Percentiles rank a stretch among this genome's conserved stretches.
phyloP scores from a whole-genome alignment of 2,329 filamentous ascomycete genomes.

The Colletotrichum spinosum region DNA sequence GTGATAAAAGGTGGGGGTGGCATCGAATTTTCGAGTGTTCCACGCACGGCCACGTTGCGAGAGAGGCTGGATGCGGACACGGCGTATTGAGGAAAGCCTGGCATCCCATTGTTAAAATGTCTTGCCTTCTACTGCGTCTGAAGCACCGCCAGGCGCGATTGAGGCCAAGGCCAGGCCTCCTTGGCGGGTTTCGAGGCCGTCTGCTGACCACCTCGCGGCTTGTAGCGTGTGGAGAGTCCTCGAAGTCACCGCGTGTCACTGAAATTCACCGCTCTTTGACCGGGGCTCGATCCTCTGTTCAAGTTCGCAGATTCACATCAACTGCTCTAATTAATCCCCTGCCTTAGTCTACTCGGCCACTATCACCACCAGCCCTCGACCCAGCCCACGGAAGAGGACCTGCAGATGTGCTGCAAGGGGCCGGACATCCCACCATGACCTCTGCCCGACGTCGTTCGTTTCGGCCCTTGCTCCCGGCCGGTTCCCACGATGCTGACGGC shows the following conservation, averaged over 20 bases:
- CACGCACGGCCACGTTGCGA: constrained; percentile 13
- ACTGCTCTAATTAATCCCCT: not conserved
- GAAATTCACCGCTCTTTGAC: constrained; percentile 36
- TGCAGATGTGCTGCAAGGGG: constrained; percentile 23
- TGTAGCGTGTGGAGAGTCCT: constrained; percentile 3
- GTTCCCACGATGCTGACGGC: not conserved
- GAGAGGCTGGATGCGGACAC: not conserved
- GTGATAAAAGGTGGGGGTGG: constrained; percentile 6
- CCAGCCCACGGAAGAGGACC: constrained; percentile 13
- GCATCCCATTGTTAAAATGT: not conserved
- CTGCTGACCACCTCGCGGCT: constrained; percentile 32
- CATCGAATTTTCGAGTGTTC: not conserved
- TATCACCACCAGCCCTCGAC: constrained; percentile 15
- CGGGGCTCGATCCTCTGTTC: constrained; percentile 27
- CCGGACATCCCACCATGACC: constrained; percentile 4
- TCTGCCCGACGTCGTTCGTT: constrained; percentile 2
- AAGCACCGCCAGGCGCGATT: constrained; percentile 14
- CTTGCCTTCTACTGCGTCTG: constrained; percentile 6
- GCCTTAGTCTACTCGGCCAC: not conserved
- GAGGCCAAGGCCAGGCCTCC: not conserved
- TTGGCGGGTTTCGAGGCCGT: constrained; percentile 17
- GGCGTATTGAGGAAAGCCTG: not conserved
- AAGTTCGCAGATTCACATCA: constrained; percentile 13
- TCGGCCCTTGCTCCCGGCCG: not conserved
- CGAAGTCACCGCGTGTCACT: constrained; percentile 21